phyloP scores from a whole-genome alignment of 352 stramenopile species.

The Peronospora destructor region DNA sequence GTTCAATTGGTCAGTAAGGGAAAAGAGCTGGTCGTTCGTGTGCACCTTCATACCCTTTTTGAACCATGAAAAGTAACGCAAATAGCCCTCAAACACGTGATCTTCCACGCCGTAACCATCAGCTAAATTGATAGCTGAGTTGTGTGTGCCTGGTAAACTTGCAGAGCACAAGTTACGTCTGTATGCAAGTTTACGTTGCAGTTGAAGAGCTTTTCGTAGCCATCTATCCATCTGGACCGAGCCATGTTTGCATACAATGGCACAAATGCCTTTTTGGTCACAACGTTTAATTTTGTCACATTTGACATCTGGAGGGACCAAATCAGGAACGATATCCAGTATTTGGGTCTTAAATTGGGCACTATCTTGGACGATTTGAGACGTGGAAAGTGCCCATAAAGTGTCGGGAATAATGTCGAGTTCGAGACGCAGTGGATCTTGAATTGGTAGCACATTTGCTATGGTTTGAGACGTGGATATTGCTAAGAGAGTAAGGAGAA shows the following conservation, averaged over 20 bases:
- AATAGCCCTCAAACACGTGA: conserved; percentile 56
- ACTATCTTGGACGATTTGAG: conserved; percentile 23
- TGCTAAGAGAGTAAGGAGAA: conserved; percentile 1
- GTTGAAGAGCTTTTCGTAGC: conserved; percentile 46
- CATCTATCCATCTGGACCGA: conserved; percentile 49
- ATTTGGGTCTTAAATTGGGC: conserved; percentile 33
- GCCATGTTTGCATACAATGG: conserved; percentile 52
- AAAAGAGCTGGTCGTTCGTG: conserved; percentile 73
- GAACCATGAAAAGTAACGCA: conserved; percentile 54
- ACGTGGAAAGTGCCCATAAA: conserved; percentile 17
- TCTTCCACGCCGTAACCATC: conserved; percentile 70
- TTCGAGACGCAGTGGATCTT: conserved; percentile 11
- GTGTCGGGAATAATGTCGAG: conserved; percentile 3
- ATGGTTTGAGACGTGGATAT: not conserved
- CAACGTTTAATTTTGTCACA: conserved; percentile 52
- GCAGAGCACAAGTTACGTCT: conserved; percentile 61
- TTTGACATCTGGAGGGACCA: conserved; percentile 50
- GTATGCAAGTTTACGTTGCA: conserved; percentile 72
- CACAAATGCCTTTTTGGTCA: conserved; percentile 55
- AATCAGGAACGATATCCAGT: conserved; percentile 44
- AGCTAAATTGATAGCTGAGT: conserved; percentile 63
- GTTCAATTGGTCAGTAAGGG: conserved; percentile 68
- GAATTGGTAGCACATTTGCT: not conserved
- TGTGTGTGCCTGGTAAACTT: conserved; percentile 64
- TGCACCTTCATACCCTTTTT: conserved; percentile 51